phyloP scores from a whole-genome alignment of 352 stramenopile genomes.

The Pilasporangium apinafurcum region DNA sequence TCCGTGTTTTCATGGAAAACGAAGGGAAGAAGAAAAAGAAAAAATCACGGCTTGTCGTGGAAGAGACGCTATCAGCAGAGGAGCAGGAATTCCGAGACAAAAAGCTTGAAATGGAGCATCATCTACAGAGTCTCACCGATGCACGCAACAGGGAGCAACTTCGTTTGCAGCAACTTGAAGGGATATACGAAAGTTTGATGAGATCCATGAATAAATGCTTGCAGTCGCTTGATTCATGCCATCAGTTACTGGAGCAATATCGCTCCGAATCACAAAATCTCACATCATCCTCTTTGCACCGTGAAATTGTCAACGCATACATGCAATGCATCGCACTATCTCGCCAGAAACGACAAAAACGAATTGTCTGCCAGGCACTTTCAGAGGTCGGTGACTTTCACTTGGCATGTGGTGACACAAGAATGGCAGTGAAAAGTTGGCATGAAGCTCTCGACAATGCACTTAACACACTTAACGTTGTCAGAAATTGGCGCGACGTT shows the following conservation, averaged over 20 bases:
- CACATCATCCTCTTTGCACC: not conserved
- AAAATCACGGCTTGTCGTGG: constrained; percentile 67
- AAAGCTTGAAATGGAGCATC: constrained; percentile 29
- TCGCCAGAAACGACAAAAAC: constrained; percentile 63
- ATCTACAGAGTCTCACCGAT: constrained; percentile 17
- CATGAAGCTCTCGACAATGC: constrained; percentile 71
- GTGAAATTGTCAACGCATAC: constrained; percentile 35
- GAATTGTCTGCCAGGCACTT: constrained; percentile 46
- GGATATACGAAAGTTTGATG: constrained; percentile 15
- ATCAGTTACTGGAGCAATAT: constrained; percentile 40
- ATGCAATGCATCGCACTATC: constrained; percentile 43
- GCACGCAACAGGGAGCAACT: constrained; percentile 14
- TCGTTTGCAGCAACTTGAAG: constrained; percentile 15
- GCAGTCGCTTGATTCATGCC: constrained; percentile 41
- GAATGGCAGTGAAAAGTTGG: constrained; percentile 54
- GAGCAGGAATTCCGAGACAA: constrained; percentile 47
- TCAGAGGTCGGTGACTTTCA: constrained; percentile 70
- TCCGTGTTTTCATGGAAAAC: constrained; percentile 44
- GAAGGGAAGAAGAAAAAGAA: constrained; percentile 84
- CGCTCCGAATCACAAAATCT: constrained; percentile 14
- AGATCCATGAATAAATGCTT: constrained; percentile 61
- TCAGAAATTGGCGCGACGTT: constrained; percentile 41
- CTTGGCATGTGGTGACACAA: constrained; percentile 31
- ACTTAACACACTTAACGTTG: constrained; percentile 45
- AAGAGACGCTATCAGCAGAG: constrained; percentile 54